Base-by-base conservation (phyloP, 1,284 basidiomycete genomes). In the Boletellus dicymbophilus region DNA sequence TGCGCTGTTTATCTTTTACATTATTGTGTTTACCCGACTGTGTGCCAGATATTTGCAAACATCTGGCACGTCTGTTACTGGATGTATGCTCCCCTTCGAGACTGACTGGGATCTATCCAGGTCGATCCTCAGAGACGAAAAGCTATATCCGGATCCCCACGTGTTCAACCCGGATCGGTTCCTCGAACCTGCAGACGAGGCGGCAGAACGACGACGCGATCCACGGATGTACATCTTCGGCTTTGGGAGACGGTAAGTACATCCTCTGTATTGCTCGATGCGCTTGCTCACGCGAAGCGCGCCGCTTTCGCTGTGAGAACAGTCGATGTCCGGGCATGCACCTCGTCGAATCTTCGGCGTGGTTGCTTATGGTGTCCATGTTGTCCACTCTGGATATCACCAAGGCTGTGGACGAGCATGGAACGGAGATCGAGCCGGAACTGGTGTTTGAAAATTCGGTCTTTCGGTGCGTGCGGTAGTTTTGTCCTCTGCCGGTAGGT, bases 311-410 rank as follows among this genome's bases (percentile, higher is more conserved):
- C n/a, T n/a, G n/a, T n/a, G n/a, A n/a, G n/a, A n/a, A n/a, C 28
- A 72, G 75, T 48, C 69, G 72, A 42, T 81, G 80, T 55, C 79
- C 80, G 2, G 80, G 81, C 8, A 55, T 66, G 22, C 63, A 80
- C 56, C 73, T 84, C 18, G 76, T 77, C 33, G 78, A 82, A 48
- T 76, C 78, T 0, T 80, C 79, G 1, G 64, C 73, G 16, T 84
- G 81, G 79, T 56, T 82, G 11, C 58, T 81, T 15, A 68, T 80
- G 18, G 71, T 72, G 9, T 72, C 69, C 11, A 75, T 79, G 67
- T 66, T 84, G 3, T 77, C 82, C 0, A 78, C 77, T 20, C 65
- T 84, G 27, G 68, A 80, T 51, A 75, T 84, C 13, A 60, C 67
- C 34, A 83, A 79, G 60, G 65, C 76, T 10, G 60, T 73, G 20